Base-by-base conservation (phyloP, 2,329 filamentous ascomycete genomes). In the Alternaria dauci region DNA sequence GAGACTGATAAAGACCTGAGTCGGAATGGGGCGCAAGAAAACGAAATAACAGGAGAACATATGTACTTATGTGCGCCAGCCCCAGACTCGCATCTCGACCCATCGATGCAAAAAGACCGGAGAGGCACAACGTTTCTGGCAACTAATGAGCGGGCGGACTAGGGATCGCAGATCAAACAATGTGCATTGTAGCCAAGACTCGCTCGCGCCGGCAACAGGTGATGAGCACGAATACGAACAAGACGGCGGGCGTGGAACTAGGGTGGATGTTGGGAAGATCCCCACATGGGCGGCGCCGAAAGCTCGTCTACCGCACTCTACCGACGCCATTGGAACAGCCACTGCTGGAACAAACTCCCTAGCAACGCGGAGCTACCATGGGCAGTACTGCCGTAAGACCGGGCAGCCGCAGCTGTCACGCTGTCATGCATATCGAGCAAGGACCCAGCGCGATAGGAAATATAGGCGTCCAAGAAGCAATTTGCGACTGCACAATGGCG, bases 121-220 rank as follows among this genome's bases (percentile, higher is more conserved):
- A 44, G 20, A 59, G 18, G 38, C 44, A 55, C 34, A 52, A 50
- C 38, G 57, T n/a, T 56, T 59, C 44, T 34, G 57, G 57, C 20
- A 59, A 48, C 57, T 56, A 59, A 59, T 32, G 57, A 44, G 57
- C 57, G 57, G 39, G 25, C 52, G 30, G 23, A 52, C 57, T 56
- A 56, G 25, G 55, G 23, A 50, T 47, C 50, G 41, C 32, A 32
- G 39, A 56, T 55, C 52, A 39, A 38, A 42, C 52, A 43, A n/a
- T 30, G 51, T 28, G 51, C 51, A 43, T 25, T 25, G 20, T 26
- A 43, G 56, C 56, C 56, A 59, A 59, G 56, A 55, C n/a, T 12
- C 18, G 46, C 46, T 28, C 23, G 18, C 23, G 25, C 23, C 41
- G 30, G 25, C 25, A 54, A 23, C 25, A 44, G 48, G 26, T 48